Conservation (phyloP, 305 asterid species). For the Fraxinus xanthoxyloides region DNA sequence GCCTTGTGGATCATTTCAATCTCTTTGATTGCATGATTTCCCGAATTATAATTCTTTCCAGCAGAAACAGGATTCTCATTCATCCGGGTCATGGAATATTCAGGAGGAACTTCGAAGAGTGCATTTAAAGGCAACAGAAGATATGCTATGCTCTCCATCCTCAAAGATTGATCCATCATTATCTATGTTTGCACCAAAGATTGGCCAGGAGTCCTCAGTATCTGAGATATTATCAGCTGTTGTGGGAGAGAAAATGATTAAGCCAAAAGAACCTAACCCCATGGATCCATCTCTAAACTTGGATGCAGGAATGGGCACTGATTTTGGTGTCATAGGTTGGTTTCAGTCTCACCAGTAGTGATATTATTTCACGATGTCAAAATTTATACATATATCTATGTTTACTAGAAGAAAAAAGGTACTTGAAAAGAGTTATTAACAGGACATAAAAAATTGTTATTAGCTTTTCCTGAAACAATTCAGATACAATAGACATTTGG, state of each 20-base stretch:
- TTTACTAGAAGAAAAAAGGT: background rate
- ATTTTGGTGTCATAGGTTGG: background rate
- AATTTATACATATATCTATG: background rate
- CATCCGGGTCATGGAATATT: conserved; percentile 82
- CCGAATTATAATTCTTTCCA: conserved; percentile 20
- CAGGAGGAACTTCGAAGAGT: conserved; percentile 75
- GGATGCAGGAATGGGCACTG: conserved; percentile 28
- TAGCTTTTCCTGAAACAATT: background rate
- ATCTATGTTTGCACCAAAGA: conserved; percentile 16
- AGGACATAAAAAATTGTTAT: background rate
- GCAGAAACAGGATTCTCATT: conserved; percentile 61
- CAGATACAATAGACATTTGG: background rate
- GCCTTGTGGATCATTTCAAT: background rate
- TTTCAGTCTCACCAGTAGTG: background rate
- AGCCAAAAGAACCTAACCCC: conserved; percentile 30
- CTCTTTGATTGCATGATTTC: conserved; percentile 13
- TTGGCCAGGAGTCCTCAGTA: conserved; percentile 27
- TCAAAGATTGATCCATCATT: conserved; percentile 43
- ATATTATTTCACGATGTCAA: background rate
- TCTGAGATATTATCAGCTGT: conserved; percentile 28
- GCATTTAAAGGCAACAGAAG: conserved; percentile 75
- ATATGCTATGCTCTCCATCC: conserved; percentile 56
- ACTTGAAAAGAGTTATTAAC: background rate
- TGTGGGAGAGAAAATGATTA: conserved; percentile 34
- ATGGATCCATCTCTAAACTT: conserved; percentile 29